Conservation (phyloP, 208 protist genomes). For the Pavlovales sp. region DNA sequence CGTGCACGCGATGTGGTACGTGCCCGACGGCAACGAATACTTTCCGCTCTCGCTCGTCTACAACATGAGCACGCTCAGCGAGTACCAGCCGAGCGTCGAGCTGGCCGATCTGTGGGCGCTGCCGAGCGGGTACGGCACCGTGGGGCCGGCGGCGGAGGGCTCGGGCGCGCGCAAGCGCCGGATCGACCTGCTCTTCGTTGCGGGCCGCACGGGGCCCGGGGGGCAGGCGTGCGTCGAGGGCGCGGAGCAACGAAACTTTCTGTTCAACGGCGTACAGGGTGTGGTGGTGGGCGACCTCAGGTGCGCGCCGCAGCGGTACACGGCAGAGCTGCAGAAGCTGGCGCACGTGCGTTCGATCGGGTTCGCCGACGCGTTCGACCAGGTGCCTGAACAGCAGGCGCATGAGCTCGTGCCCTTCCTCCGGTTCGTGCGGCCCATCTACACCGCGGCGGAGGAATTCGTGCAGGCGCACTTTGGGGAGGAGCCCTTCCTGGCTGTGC, state of each 20-base stretch:
- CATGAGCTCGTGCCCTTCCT: background rate
- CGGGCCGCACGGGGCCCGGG: background rate
- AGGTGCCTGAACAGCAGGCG: background rate
- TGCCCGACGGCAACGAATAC: background rate
- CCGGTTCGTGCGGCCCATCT: background rate
- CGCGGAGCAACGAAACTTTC: too few species aligned
- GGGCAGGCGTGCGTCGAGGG: background rate
- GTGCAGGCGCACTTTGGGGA: background rate
- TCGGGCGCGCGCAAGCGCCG: too few species aligned
- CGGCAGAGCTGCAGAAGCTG: background rate
- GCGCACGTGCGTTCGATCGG: background rate
- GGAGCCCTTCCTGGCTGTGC: slow-evolving; percentile 8
- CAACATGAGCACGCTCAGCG: background rate
- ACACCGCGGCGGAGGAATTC: background rate
- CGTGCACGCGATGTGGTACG: background rate
- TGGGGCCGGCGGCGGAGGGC: background rate
- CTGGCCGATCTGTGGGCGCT: background rate
- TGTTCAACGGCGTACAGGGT: slow-evolving; percentile 10
- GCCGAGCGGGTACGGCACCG: too few species aligned
- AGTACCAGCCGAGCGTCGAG: background rate
- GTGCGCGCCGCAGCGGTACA: background rate
- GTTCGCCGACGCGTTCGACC: background rate
- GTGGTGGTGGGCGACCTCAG: background rate
- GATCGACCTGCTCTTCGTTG: background rate
- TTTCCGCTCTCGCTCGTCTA: background rate